Base-by-base conservation (phyloP, 1,139 yeast species). In the Nakaseomyces sp. region DNA sequence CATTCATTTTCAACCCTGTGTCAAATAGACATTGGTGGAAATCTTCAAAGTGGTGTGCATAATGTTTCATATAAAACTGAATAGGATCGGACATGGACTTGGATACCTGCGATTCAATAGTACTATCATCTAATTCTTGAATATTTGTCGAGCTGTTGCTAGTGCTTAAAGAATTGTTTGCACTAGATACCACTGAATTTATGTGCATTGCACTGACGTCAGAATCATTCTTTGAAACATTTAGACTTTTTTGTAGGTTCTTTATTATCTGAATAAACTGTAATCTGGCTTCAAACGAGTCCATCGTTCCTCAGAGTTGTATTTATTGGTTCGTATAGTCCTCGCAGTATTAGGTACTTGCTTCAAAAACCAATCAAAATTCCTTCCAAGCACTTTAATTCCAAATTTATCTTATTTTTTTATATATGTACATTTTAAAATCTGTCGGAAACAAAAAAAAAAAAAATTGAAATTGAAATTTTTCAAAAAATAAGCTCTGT, bases 21-120 rank as follows among this genome's bases (percentile, higher is more conserved):
- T 57, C 63, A 13, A 61, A 47, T 13, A 61, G 40, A 45, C 65
- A 61, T 42, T 58, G 63, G 41, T 60, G 63, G 46, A 60, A 59
- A 43, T 61, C 65, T 39, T 61, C 65, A 37, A 55, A 55, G 42
- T 61, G 64, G 24, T 59, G 58, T 20, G 47, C 50, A 40, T 56
- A 60, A 38, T 56, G 50, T 26, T 45, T 46, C 38, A 59, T 42
- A 43, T 60, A 61, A 44, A 61, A 61, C 32, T 56, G 58, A 5
- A 59, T 47, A 1, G 64, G 64, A 26, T 57, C 63, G 9, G 43
- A 33, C 7, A 43, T 44, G 4, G 44, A 38, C 18, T 43, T 31
- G 13, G 39, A 30, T 25, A 24, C 39, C 35, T 20, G 45, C 37
- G 38, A 38, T 41, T 22, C 38, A 35, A 35, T 35, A 8, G 38